phyloP scores from a whole-genome alignment of 1,139 yeast species.

The Insectozyma bohioensis region DNA sequence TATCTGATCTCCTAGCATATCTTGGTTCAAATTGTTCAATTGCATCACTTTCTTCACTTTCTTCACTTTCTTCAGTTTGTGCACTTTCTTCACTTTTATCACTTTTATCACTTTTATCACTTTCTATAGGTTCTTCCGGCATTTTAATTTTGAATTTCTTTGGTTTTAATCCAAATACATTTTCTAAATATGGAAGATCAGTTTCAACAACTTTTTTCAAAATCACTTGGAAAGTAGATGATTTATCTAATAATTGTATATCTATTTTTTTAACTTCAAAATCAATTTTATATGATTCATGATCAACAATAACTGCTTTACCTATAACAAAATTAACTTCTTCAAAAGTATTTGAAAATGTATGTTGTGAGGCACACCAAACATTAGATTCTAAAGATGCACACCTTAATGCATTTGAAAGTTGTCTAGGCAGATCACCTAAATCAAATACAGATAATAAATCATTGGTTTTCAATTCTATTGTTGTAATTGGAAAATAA shows the following conservation, averaged over 20 bases:
- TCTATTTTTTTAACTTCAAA: constrained; percentile 9
- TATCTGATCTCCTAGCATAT: background rate
- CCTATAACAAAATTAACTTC: constrained; percentile 7
- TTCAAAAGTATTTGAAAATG: constrained; percentile 7
- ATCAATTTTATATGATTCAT: constrained; percentile 9
- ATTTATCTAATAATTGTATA: constrained; percentile 10
- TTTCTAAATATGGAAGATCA: constrained; percentile 22
- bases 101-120: no score
- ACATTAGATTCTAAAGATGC: constrained; percentile 8
- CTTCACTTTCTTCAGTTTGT: no score
- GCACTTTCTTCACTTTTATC: no score
- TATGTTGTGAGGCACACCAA: constrained; percentile 10
- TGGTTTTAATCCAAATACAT: background rate
- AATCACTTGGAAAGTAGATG: constrained; percentile 9
- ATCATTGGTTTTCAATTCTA: constrained; percentile 10
- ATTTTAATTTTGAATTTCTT: background rate
- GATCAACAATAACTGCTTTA: constrained; percentile 3
- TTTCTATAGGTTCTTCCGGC: no score
- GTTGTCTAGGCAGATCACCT: constrained; percentile 3
- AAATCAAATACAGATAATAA: constrained; percentile 7
- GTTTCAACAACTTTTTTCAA: constrained; percentile 15
- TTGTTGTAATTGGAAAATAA: constrained; percentile 12
- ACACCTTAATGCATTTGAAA: constrained; percentile 8
- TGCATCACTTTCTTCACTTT: no score
- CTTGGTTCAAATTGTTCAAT: no score